Base-by-base conservation (phyloP, 2,329 filamentous ascomycete species). In the Alternaria infectoria region DNA sequence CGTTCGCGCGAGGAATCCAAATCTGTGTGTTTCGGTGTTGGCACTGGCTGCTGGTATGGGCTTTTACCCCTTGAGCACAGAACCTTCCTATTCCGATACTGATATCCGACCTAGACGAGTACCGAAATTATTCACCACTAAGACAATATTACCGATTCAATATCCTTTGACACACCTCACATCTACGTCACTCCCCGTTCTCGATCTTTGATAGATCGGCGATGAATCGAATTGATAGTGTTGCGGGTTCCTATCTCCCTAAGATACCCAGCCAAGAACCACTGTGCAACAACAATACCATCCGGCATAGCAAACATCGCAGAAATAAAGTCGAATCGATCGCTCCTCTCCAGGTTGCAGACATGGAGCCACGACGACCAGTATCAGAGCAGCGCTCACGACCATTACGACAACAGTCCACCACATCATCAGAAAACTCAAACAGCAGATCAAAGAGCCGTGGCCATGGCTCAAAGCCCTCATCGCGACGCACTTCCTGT, bases 201-300 rank as follows among this genome's bases (percentile, higher is more conserved):
- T 62, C 57, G 60, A 51, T 59, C 52, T 64, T 70, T 62, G 54
- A 76, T 71, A 70, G 61, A 68, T 66, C 67, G 55, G 71, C 63
- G 66, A 79, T 79, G 76, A 69, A 73, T 59, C 75, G 77, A 61
- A 68, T 68, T 54, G 76, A 79, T 64, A 79, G 76, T 64, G 76
- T 75, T 65, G 69, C 73, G 46, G 71, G 72, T 57, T 70, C 71
- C 47, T 65, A 69, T 64, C 59, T 55, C 43, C 59, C 66, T 51
- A 67, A 73, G n/a, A 49, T 58, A 26, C 45, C 61, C 59, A 65
- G 72, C 32, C 51, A 69, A 49, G 64, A 67, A 60, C 59, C 51
- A 64, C 17, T 57, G 40, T 49, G 62, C 28, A 73, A 76, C 26
- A 76, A 70, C 15, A 66, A 72, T 25, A 64, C 72, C 28, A 67